Evolutionary conservation across 1,139 yeast genomes (phyloP), one percentile per base, ranked within the genome.

Genomic region (Diutina neorugosa): DNA sequence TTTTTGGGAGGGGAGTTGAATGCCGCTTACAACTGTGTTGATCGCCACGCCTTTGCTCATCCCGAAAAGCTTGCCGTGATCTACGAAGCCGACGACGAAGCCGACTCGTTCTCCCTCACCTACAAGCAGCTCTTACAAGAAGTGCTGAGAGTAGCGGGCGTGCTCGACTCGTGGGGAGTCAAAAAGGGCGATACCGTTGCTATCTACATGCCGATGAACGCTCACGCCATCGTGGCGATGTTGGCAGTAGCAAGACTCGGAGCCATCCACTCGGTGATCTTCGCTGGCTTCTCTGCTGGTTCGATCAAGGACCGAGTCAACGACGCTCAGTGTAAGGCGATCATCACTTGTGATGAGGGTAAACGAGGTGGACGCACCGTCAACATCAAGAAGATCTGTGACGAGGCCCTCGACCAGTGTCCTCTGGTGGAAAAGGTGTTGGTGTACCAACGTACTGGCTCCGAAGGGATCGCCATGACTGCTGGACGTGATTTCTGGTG

Each of bases 261-360:
- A 69, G 98, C 98, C 52, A 77, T 90, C 61, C 98, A 93, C 73
- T 87, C 98, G 12, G 98, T 93, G 53, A 85, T 93, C 60, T 93
- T 93, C 70, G 98, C 98, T 55, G 98, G 98, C 47, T 93, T 93
- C 74, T 86, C 96, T 34, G 84, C 96, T 42, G 96, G 96, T 56
- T 90, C 97, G 41, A 82, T 93, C 65, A 81, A 79, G 63, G 98
- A 93, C 72, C 86, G 98, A 71, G 86, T 90, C 62, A 79, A 78
- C 59, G 96, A 93, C 69, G 97, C 98, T 52, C 76, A 80, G 59
- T 87, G 93, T 64, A 86, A 84, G 72, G 94, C 91, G 53, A 83
- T 93, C 60, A 87, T 93, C 70, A 93, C 98, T 60, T 85, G 95
- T 68, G 97, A 93, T 71, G 96, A 90, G 73, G 96, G 96, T 66